These are phyloP conservation scores for Pugionium dolabratum DNA, from an alignment of 345 rosid genomes.

Conservation along the genomic window DNA sequence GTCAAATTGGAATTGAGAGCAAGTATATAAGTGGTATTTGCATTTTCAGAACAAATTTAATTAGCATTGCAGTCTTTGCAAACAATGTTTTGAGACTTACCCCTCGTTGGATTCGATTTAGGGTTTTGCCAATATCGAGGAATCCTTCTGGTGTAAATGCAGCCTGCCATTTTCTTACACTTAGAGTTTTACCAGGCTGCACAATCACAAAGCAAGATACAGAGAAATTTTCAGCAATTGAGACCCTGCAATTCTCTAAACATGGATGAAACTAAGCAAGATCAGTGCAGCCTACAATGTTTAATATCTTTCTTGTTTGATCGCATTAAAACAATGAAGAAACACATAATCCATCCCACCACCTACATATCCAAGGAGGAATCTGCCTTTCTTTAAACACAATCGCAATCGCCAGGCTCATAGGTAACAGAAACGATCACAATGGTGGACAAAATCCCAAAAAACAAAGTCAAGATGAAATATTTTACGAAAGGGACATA, in stretches of 20 bases:
- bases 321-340: too few relatives aligned
- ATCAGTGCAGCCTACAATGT: too few relatives aligned
- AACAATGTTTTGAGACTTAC: slow-evolving; percentile 40
- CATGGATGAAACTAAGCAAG: background rate
- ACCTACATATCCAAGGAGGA: too few relatives aligned
- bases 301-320: too few relatives aligned
- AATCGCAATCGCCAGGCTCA: too few relatives aligned
- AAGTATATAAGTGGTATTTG: background rate
- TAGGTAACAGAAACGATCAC: too few relatives aligned
- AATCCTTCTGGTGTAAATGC: slow-evolving; percentile 77
- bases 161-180: slow-evolving; percentile 95
- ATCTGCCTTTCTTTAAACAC: too few relatives aligned
- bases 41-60: background rate
- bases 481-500: slow-evolving; percentile 29
- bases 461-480: background rate
- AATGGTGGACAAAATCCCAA: background rate
- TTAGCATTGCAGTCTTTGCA: slow-evolving; percentile 2
- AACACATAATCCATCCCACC: too few relatives aligned
- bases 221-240: slow-evolving; percentile 3
- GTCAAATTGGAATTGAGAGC: slow-evolving; percentile 9
- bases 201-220: slow-evolving; percentile 25
- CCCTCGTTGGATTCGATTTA: slow-evolving; percentile 79
- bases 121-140: slow-evolving; percentile 80
- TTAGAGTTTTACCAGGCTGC: slow-evolving; percentile 97
- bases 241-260: too few relatives aligned